phyloP scores from a whole-genome alignment of 1,284 basidiomycete genomes.

The Papiliotrema terrestris region DNA sequence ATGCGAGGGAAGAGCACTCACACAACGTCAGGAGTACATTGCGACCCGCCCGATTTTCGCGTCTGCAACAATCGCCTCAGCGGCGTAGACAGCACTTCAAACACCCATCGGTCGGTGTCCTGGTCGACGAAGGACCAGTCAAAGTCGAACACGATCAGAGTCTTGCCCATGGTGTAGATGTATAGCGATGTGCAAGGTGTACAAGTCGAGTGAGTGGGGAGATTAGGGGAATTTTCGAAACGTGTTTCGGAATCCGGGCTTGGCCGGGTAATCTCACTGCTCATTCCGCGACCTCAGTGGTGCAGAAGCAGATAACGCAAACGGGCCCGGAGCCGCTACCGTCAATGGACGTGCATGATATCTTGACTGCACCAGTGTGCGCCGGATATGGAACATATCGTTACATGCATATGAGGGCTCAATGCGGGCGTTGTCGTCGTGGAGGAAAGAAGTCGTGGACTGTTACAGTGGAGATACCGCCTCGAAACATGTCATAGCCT shows the following conservation, averaged over 20 bases:
- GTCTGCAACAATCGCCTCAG: slow-evolving; percentile 79
- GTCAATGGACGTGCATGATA: too few relatives aligned
- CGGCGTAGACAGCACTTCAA: slow-evolving; percentile 84
- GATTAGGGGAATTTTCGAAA: neutral
- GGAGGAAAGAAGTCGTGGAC: too few relatives aligned
- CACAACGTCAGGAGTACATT: slow-evolving; percentile 92
- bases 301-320: too few relatives aligned
- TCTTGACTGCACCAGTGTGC: too few relatives aligned
- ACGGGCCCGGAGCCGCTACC: neutral
- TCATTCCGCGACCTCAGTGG: too few relatives aligned
- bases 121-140: slow-evolving; percentile 91
- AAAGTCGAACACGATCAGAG: slow-evolving; percentile 93
- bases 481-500: too few relatives aligned
- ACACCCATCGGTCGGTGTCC: slow-evolving; percentile 94
- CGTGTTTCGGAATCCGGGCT: neutral
- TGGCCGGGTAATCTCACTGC: neutral
- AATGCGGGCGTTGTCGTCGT: too few relatives aligned
- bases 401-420: too few relatives aligned
- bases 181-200: neutral
- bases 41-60: slow-evolving; percentile 57
- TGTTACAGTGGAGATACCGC: too few relatives aligned
- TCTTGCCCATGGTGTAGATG: slow-evolving; percentile 50
- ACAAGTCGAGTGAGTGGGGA: neutral
- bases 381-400: too few relatives aligned
- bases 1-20: slow-evolving; percentile 57